Base-by-base conservation (phyloP, 495 filamentous ascomycete species). In the Aspergillus sparsus region DNA sequence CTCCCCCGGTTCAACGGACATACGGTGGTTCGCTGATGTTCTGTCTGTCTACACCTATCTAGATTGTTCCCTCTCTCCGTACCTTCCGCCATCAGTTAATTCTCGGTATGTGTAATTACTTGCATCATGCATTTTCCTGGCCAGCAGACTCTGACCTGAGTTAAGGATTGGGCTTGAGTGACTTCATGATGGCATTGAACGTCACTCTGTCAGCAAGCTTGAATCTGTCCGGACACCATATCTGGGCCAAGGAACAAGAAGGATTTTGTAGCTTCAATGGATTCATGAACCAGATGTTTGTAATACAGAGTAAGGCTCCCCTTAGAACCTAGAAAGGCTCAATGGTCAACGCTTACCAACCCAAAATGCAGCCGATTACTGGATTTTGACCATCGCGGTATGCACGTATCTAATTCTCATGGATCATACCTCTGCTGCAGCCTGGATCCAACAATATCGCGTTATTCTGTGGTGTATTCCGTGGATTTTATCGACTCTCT, bases 201-300 rank as follows among this genome's bases (percentile, higher is more conserved):
- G 55, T 57, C 44, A 18, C 41, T 7, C 5, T 49, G 5, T 57
- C 55, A 2, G 46, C 55, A 2, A 57, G 55, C 55, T 49, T 57
- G 55, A 57, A 57, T 13, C 44, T 57, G 15, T 27, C 44, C 34
- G 55, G 55, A 5, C 44, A 34, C 10, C 45, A 57, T 34, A 49
- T 57, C 41, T 57, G 55, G 55, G 45, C 44, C n/a, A 15, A 39
- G 12, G 32, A 36, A 15, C 55, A 57, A 16, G 44, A 15, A 0
- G 55, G 15, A 1, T 57, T 49, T 7, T 57, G 55, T 34, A 49
- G 55, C n/a, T 49, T 57, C 34, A 57, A 57, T 34, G 44, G 55
- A 13, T 57, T 57, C 15, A 31, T 57, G 44, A 57, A 57, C 44
- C 55, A 57, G 44, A 57, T 57, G 55, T 57, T 57, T n/a, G 55